Conservation (phyloP, 306 rosid genomes). For the Cercis canadensis region DNA sequence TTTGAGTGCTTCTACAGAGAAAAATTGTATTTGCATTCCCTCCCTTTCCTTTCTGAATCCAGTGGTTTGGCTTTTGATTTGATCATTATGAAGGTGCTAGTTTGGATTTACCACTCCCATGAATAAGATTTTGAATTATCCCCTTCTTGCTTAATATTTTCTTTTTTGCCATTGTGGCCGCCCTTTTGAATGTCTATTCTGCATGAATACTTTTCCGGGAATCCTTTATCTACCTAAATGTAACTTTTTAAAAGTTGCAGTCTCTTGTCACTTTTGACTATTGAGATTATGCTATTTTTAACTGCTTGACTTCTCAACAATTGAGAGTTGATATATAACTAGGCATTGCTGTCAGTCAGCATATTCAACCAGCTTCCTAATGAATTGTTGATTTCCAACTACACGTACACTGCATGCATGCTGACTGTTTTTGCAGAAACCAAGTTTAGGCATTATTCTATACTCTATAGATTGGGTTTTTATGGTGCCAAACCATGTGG, state of each 20-base stretch:
- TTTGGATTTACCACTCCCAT: neutral
- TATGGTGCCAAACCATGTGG: too few species aligned
- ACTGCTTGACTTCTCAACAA: slow-evolving; percentile 22
- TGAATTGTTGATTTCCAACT: slow-evolving; percentile 15
- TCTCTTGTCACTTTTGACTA: slow-evolving; percentile 19
- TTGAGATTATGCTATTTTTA: slow-evolving; percentile 6
- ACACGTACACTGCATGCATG: slow-evolving; percentile 6
- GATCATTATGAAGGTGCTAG: slow-evolving; percentile 28
- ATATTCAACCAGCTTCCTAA: slow-evolving; percentile 1
- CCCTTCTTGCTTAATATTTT: neutral
- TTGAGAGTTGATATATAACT: slow-evolving; percentile 7
- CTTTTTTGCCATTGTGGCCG: slow-evolving; percentile 1
- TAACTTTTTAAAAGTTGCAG: slow-evolving; percentile 1
- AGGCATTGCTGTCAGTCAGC: neutral
- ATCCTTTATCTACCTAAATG: neutral
- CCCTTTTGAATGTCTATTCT: neutral
- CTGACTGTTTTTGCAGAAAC: neutral
- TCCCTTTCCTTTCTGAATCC: slow-evolving; percentile 14
- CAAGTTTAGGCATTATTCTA: slow-evolving; percentile 23
- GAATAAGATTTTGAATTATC: neutral
- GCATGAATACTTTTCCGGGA: slow-evolving; percentile 20
- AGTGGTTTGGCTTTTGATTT: slow-evolving; percentile 3
- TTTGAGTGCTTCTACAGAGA: too few species aligned
- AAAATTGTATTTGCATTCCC: slow-evolving; percentile 11
- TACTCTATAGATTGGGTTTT: too few species aligned